Base-by-base conservation (phyloP, 495 filamentous ascomycete species). In the Chlorociboria aeruginascens region DNA sequence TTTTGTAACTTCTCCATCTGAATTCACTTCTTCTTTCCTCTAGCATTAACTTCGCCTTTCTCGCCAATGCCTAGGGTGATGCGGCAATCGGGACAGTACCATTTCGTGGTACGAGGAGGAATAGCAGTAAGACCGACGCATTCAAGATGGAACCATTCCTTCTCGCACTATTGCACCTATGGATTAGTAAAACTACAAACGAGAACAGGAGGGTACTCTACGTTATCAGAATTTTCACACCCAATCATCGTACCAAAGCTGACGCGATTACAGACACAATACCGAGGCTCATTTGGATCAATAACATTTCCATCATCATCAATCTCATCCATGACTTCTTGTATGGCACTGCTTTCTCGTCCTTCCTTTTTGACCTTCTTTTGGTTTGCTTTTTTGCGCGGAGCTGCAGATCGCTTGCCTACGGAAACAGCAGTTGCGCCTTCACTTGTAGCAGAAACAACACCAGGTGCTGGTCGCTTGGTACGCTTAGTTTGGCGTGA, bases 181-280 rank as follows among this genome's bases (percentile, higher is more conserved):
- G 16, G 17, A 17, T 43, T 28, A 14, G 17, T 8, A 32, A 45
- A 20, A 42, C 20, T 8, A 36, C 17, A 32, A 25, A 28, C 16
- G 49, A 40, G 16, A 32, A 30, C 10, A 17, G 33, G 8, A 48
- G 46, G 32, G 47, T 47, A 73, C 87, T 78, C 4, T 71, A 95
- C 89, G 70, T 93, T 80, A 46, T 69, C 66, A 25, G 20, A 25
- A 58, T 93, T 94, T 57, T 97, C 92, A 57, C 92, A 98, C 55
- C 81, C 81, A 59, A 98, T 89, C 92, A 98, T 98, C 25, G 78
- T 82, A 43, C 92, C 92, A 61, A 81, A 95, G 60, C 87, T 94
- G 36, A 97, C 88, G 46, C 90, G 76, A 49, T 88, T 83, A 64
- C 92, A 98, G 10, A 92, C 61, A 63, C 92, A 98, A 62, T 96